Base-by-base conservation (phyloP, 305 asterid species). In the Fraxinus albicans region DNA sequence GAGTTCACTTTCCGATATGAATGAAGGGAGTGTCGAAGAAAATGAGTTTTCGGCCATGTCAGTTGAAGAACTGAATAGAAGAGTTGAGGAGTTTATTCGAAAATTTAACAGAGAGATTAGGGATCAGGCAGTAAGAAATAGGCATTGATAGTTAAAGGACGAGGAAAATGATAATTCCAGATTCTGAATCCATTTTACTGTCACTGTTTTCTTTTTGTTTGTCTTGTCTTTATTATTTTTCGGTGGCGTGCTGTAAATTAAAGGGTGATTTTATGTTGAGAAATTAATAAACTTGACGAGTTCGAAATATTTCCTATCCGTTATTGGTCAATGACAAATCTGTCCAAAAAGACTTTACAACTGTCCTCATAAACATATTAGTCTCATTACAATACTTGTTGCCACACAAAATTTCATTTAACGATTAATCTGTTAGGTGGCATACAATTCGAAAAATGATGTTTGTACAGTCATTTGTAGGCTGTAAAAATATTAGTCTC, bases 21-120 rank as follows among this genome's bases (percentile, higher is more conserved):
- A 40, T 10, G 86, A 80, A 25, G 87, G 60, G 36, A 69, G 25
- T 63, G 38, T 8, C 0, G 88, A 87, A 63, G 93, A 90, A 63
- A 81, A 89, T 29, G 92, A 93, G 70, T 90, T 87, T 67, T 89
- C 90, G 27, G 85, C 79, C 34, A 89, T 91, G 94, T 90, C 95
- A 0, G 81, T 85, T 73, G 97, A 93, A 44, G 95, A 93, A 77
- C 82, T 93, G 78, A 93, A 93, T 73, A 84, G 78, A 78, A 89
- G 92, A 83, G 92, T 90, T 6, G 95, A 91, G 83, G 94, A 93
- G 4, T 93, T 25, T 25, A 25, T 25, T 25, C 27, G 27, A 25
- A 25, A 25, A 25, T 25, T 25, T 81, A 93, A 93, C 58, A 82
- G 76, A 78, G 90, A 93, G 84, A 93, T 91, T 78, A 87, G 93